Percentiles rank a stretch among this genome's conserved stretches.
Conservation (phyloP, 2,329 filamentous ascomycete genomes). For the Colletotrichum lindemuthianum region DNA sequence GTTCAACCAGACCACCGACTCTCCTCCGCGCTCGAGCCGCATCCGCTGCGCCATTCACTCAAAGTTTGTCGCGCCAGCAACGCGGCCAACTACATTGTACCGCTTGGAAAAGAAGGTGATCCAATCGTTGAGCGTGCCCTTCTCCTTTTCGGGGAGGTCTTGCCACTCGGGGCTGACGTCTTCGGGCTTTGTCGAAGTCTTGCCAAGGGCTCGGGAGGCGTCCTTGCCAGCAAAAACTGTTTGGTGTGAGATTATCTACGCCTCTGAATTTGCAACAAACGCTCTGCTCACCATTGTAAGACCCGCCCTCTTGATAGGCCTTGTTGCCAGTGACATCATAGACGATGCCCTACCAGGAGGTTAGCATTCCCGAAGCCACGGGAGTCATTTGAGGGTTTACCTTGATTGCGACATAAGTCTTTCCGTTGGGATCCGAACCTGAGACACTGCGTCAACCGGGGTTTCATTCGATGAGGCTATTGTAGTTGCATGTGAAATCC, state of each 20-base stretch:
- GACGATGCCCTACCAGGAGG: conserved; percentile 75
- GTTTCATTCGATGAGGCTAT: not conserved
- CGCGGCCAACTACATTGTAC: conserved; percentile 86
- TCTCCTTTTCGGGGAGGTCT: conserved; percentile 85
- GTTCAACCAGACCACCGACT: too few relatives aligned
- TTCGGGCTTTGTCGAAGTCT: conserved; percentile 85
- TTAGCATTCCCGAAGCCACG: too few relatives aligned
- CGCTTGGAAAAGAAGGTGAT: conserved; percentile 95
- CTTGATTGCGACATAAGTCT: conserved; percentile 74
- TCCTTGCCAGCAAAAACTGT: conserved; percentile 96
- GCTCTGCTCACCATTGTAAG: conserved; percentile 78
- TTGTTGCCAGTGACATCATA: conserved; percentile 95
- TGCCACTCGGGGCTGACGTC: conserved; percentile 87
- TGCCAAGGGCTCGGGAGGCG: conserved; percentile 88
- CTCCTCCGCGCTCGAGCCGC: too few relatives aligned
- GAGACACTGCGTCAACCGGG: not conserved
- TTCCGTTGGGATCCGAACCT: conserved; percentile 34
- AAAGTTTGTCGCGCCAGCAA: conserved; percentile 69
- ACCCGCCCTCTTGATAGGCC: conserved; percentile 82
- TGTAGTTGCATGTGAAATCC: not conserved
- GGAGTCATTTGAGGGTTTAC: conserved; percentile 47
- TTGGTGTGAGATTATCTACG: not conserved
- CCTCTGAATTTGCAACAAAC: not conserved
- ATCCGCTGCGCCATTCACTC: conserved; percentile 44
- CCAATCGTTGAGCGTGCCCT: conserved; percentile 89